These are phyloP conservation scores for Astrothelium macrocarpum DNA, from an alignment of 495 filamentous ascomycete genomes.

Conservation along the genomic window DNA sequence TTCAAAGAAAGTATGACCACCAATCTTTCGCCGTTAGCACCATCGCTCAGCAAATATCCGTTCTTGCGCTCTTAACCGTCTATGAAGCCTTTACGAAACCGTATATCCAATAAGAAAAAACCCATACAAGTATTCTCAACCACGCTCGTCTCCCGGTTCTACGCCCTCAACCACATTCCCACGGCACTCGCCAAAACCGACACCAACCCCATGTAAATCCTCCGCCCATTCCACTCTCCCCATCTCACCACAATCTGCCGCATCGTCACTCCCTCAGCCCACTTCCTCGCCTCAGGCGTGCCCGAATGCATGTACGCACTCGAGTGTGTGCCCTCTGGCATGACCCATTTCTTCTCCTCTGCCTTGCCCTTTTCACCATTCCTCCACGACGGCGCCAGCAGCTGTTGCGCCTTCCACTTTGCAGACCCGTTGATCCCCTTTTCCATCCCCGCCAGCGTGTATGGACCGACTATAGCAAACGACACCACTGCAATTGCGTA, in stretches of 20 bases:
- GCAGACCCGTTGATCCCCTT: constrained; percentile 25
- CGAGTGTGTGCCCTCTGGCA: neutral
- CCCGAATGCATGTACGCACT: neutral
- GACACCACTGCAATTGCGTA: neutral
- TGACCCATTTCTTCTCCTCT: neutral
- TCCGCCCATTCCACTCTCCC: constrained; percentile 1
- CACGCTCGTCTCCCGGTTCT: neutral
- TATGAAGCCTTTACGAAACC: neutral
- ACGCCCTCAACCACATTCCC: neutral
- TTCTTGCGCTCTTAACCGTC: neutral
- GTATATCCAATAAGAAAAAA: neutral
- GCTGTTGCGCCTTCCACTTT: constrained; percentile 28
- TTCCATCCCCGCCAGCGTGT: constrained; percentile 27
- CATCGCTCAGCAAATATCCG: neutral
- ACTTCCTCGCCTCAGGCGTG: neutral
- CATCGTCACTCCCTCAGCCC: constrained; percentile 1
- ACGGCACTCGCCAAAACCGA: neutral
- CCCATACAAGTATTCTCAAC: neutral
- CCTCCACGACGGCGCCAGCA: constrained; percentile 13
- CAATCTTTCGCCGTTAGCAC: neutral
- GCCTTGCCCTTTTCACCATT: neutral
- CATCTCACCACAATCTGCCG: constrained; percentile 3
- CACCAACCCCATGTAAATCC: neutral
- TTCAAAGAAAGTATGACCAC: neutral
- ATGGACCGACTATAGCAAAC: constrained; percentile 17